Evolutionary conservation across 2,329 filamentous ascomycete species (phyloP).

Genomic region (Colletotrichum musicola): DNA sequence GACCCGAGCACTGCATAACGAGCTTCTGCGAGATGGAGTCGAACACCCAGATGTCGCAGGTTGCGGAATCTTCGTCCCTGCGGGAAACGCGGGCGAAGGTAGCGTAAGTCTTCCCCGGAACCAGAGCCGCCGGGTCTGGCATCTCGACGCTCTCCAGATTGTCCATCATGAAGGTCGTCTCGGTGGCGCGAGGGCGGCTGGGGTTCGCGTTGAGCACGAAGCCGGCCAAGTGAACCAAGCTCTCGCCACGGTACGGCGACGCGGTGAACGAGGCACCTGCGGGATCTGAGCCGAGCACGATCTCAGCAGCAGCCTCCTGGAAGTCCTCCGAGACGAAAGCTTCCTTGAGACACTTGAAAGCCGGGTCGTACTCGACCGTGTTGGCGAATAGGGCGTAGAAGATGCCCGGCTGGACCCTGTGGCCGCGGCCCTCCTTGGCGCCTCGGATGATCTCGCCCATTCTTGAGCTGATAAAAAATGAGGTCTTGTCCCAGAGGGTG

Average conservation of each 20-base stretch:
- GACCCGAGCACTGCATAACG: background rate
- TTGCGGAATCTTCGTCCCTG: background rate
- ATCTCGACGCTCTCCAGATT: slow-evolving; percentile 2
- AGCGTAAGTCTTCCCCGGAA: background rate
- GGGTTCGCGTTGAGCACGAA: slow-evolving; percentile 11
- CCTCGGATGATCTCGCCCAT: slow-evolving; percentile 5
- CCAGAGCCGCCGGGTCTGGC: background rate
- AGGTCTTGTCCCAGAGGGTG: background rate
- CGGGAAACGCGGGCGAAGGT: background rate
- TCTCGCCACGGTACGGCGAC: slow-evolving; percentile 16
- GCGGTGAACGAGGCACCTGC: background rate
- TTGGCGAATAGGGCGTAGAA: slow-evolving; percentile 15
- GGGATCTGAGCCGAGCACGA: background rate
- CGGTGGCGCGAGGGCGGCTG: background rate
- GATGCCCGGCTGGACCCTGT: slow-evolving; percentile 8
- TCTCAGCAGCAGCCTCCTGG: slow-evolving; percentile 11
- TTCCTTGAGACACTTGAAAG: background rate
- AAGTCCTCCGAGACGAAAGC: slow-evolving; percentile 18
- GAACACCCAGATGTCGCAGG: slow-evolving; percentile 17
- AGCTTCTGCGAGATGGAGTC: background rate
- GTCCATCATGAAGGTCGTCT: slow-evolving; percentile 19
- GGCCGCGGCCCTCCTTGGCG: background rate
- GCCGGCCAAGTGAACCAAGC: slow-evolving; percentile 4
- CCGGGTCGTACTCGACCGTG: slow-evolving; percentile 2
- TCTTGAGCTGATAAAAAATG: slow-evolving; percentile 4